Base-by-base conservation (phyloP, 2,329 filamentous ascomycete genomes). In the Blastomyces percursus region DNA sequence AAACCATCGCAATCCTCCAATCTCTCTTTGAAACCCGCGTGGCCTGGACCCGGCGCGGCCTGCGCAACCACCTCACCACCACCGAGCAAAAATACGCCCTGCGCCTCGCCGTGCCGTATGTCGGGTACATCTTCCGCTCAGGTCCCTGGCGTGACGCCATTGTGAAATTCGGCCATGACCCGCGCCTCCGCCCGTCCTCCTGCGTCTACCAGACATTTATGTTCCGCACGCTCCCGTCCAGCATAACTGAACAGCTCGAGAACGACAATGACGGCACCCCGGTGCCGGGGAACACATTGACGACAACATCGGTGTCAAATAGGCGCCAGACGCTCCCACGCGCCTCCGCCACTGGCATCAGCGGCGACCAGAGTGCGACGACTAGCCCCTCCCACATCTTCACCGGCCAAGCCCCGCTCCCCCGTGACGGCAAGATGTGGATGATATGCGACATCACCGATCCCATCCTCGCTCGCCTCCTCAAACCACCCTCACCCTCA, bases 371-470 rank as follows among this genome's bases (percentile, higher is more conserved):
- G n/a, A 24, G 8, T 8, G 7, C 46, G 11, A 1, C 46, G 24
- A 63, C 54, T 4, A 2, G 27, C 27, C 27, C 54, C 35, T 40
- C 54, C 0, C 92, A 97, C 73, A 79, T 93, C 1, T 97, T 96
- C 74, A 90, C 95, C 65, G 93, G 93, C 56, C 80, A 85, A 64
- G 82, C 72, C 0, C 76, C 82, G 1, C 84, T 93, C 61, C 84
- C 85, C 19, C 83, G 84, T 1, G 91, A 96, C 70, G 91, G 91
- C 48, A 94, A 94, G 70, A 87, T 94, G 59, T 99, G 91, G 88
- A 94, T 97, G 78, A 83, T 95, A 32, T 96, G 91, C 76, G 94
- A 99, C 73, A 87, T 97, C 61, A 88, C 85, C 0, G 93, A 97
- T 69, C 89, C 91, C 0, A 71, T 92, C 0, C 79, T 97, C 1